phyloP scores from a whole-genome alignment of 73 alveolate genomes.

The Halteria grandinella region DNA sequence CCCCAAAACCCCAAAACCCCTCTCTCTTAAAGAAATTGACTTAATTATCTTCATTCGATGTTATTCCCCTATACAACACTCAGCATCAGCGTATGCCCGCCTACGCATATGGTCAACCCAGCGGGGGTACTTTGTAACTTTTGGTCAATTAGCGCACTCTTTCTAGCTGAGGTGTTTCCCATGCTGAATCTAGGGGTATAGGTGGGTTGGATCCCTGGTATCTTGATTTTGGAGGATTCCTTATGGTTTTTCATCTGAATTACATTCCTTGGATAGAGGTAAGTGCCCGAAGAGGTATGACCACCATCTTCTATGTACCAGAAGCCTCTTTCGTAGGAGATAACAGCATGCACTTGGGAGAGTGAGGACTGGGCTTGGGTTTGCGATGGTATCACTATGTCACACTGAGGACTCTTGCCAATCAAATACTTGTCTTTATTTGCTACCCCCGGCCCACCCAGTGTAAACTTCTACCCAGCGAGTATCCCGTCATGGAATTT shows the following conservation, averaged over 20 bases:
- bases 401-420: slow-evolving; percentile 35
- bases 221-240: slow-evolving; percentile 22
- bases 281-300: slow-evolving; percentile 50
- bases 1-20: too few species aligned
- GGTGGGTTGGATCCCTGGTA: too few species aligned
- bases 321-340: slow-evolving; percentile 40
- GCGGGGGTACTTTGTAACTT: too few species aligned
- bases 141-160: too few species aligned
- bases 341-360: slow-evolving; percentile 26
- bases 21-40: too few species aligned
- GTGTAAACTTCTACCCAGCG: slow-evolving; percentile 45
- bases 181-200: too few species aligned
- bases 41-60: too few species aligned
- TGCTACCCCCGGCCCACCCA: slow-evolving; percentile 24
- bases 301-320: slow-evolving; percentile 50
- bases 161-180: too few species aligned
- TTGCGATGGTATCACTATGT: slow-evolving; percentile 39
- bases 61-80: too few species aligned
- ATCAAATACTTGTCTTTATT: too few species aligned
- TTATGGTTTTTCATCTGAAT: slow-evolving; percentile 44
- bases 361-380: slow-evolving; percentile 46
- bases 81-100: too few species aligned
- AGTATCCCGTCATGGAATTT: slow-evolving; percentile 50
- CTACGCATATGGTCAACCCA: too few species aligned
- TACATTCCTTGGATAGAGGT: slow-evolving; percentile 45